phyloP scores from a whole-genome alignment of 2,329 filamentous ascomycete genomes.

The Aphanoascus verrucosus region DNA sequence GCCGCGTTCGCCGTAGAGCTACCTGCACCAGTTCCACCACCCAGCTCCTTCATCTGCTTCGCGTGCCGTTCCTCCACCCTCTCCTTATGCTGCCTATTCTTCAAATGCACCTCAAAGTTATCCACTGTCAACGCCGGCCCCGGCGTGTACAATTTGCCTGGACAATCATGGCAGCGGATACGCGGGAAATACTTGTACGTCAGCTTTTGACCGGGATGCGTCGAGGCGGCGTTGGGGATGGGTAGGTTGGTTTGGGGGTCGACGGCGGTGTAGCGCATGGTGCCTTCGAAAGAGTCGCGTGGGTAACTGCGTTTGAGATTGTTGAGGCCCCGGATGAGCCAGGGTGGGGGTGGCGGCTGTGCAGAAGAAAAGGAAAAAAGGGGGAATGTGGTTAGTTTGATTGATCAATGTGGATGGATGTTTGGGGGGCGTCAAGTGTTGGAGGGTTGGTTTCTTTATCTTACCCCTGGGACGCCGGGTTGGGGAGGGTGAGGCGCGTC shows the following conservation, averaged over 20 bases:
- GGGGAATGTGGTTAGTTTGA: constrained; percentile 16
- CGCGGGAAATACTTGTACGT: constrained; percentile 77
- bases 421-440: no score
- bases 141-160: constrained; percentile 85
- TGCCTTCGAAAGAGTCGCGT: constrained; percentile 72
- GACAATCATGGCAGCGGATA: constrained; percentile 85
- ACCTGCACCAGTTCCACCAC: background rate
- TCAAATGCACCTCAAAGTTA: constrained; percentile 88
- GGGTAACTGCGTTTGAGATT: constrained; percentile 61
- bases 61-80: constrained; percentile 49
- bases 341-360: constrained; percentile 73
- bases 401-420: background rate
- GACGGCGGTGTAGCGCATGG: constrained; percentile 82
- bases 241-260: constrained; percentile 59
- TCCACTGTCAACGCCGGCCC: constrained; percentile 73
- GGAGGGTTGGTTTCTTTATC: no score
- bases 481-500: constrained; percentile 36
- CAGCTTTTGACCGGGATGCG: constrained; percentile 49
- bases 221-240: constrained; percentile 43
- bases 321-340: constrained; percentile 67
- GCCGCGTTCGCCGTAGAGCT: background rate
- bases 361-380: background rate
- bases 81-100: constrained; percentile 69
- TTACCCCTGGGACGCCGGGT: constrained; percentile 35
- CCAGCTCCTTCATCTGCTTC: constrained; percentile 16